Evolutionary conservation across 495 filamentous ascomycete genomes (phyloP).

Genomic region (Cercophora samala): DNA sequence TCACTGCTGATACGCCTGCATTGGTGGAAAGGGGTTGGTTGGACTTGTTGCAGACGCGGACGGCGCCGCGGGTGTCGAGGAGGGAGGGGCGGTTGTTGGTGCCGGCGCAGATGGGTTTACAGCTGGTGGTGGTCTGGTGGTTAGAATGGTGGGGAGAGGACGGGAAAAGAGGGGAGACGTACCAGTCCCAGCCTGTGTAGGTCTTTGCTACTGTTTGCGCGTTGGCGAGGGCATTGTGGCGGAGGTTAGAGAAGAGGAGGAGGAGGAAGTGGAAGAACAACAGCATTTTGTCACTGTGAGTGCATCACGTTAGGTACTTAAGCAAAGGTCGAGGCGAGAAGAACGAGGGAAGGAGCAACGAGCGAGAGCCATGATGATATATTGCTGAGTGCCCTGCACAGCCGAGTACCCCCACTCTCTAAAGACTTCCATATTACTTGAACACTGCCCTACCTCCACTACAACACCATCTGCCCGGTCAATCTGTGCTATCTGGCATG

Average conservation of each 20-base stretch:
- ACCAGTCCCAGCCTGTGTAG: constrained; percentile 29
- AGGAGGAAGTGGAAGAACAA: constrained; percentile 5
- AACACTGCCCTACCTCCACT: background rate
- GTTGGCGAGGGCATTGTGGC: background rate
- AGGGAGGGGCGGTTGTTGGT: constrained; percentile 9
- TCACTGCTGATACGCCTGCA: constrained; percentile 17
- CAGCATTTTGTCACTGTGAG: too few relatives aligned
- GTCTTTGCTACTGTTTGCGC: constrained; percentile 21
- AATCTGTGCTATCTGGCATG: background rate
- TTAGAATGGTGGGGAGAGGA: background rate
- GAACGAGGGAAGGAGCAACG: too few relatives aligned
- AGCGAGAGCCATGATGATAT: too few relatives aligned
- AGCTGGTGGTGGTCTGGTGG: constrained; percentile 2
- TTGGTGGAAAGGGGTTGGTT: constrained; percentile 32
- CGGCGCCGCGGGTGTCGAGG: constrained; percentile 22
- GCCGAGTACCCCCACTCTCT: background rate
- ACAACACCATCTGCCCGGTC: background rate
- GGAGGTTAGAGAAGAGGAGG: constrained; percentile 2
- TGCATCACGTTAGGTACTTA: too few relatives aligned
- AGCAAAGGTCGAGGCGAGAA: too few relatives aligned
- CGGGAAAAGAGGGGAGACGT: background rate
- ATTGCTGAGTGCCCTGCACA: too few relatives aligned
- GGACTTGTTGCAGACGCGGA: constrained; percentile 46
- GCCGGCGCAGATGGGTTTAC: constrained; percentile 23
- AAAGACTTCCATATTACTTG: background rate